Evolutionary conservation across 345 rosid genomes (phyloP).

Genomic region (Melastoma malabathricum): DNA sequence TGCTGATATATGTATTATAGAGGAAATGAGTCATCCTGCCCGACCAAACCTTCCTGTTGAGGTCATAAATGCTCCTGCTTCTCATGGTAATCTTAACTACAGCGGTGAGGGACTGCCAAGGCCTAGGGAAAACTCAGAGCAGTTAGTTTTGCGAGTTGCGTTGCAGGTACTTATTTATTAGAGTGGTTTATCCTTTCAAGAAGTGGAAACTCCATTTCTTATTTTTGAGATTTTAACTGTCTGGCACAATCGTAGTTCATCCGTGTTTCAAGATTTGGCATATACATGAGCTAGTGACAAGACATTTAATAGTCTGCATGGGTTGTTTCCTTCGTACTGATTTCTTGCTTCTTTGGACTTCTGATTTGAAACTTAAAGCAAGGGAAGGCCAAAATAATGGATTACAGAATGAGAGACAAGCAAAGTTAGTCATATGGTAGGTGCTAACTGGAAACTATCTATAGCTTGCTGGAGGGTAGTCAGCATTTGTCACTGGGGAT

Average conservation of each 20-base stretch:
- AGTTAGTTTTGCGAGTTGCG: constrained; percentile 42
- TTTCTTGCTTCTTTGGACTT: too few species aligned
- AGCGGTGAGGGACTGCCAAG: constrained; percentile 25
- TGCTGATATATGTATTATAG: constrained; percentile 66
- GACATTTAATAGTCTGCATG: too few species aligned
- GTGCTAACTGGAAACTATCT: too few species aligned
- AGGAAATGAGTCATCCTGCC: constrained; percentile 53
- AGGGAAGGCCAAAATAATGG: too few species aligned
- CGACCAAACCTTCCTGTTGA: constrained; percentile 19
- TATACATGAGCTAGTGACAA: too few species aligned
- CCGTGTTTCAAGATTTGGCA: too few species aligned
- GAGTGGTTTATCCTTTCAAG: background rate
- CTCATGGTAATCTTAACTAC: constrained; percentile 17
- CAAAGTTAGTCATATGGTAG: too few species aligned
- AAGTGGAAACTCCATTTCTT: background rate
- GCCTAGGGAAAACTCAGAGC: constrained; percentile 42
- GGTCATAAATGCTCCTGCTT: constrained; percentile 11
- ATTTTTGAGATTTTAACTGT: background rate
- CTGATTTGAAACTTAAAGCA: too few species aligned
- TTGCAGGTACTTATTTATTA: constrained; percentile 49
- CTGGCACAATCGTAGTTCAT: background rate
- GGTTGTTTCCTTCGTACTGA: too few species aligned
- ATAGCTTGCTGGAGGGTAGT: too few species aligned
- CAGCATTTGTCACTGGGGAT: too few species aligned
- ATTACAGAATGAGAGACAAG: too few species aligned